Conservation (phyloP, 805 yeast genomes). For the Brettanomyces anomalus region DNA sequence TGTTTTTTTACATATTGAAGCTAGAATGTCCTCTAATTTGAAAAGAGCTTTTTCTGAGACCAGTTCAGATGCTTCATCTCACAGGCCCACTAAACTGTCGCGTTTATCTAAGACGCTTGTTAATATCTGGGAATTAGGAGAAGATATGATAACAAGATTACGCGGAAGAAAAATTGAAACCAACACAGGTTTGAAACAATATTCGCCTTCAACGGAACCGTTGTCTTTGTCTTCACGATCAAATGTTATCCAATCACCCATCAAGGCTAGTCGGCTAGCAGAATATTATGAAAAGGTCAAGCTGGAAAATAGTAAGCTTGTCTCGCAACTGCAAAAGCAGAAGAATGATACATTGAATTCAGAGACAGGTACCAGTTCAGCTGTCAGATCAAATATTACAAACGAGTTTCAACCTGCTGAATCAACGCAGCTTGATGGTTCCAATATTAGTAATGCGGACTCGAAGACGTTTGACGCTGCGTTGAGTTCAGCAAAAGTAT, state of each 20-base stretch:
- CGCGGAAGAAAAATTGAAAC: not conserved
- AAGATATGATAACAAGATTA: not conserved
- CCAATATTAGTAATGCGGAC: not conserved
- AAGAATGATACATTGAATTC: no score
- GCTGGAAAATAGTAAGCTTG: slow-evolving; percentile 13
- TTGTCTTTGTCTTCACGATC: not conserved
- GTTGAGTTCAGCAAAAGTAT: not conserved
- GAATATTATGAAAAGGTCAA: slow-evolving; percentile 20
- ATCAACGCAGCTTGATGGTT: slow-evolving; percentile 8
- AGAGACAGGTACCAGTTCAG: no score
- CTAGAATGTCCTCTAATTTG: not conserved
- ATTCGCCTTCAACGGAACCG: not conserved
- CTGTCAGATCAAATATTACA: no score
- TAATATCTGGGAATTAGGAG: not conserved
- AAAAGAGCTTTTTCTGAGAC: slow-evolving; percentile 1
- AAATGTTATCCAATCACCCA: slow-evolving; percentile 4
- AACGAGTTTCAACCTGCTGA: slow-evolving; percentile 5
- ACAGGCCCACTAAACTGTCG: slow-evolving; percentile 4
- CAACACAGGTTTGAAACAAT: not conserved
- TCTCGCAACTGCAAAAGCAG: slow-evolving; percentile 9
- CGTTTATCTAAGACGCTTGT: slow-evolving; percentile 4
- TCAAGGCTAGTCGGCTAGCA: slow-evolving; percentile 21
- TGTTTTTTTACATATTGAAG: not conserved
- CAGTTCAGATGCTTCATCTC: not conserved
- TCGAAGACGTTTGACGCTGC: not conserved